phyloP scores from a whole-genome alignment of 257 asterid species.

The Primulina eburnea region DNA sequence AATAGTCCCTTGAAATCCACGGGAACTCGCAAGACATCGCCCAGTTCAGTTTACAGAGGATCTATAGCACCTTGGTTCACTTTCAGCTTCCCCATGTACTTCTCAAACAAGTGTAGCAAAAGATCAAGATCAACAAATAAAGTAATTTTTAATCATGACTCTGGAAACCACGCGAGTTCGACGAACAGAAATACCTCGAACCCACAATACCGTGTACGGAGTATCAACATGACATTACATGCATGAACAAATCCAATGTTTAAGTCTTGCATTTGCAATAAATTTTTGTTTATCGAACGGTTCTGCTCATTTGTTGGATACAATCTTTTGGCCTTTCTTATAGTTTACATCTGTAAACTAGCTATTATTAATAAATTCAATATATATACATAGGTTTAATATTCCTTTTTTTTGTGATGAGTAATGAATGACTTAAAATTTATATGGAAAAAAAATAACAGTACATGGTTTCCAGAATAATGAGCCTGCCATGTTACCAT shows the following conservation, averaged over 20 bases:
- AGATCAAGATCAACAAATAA: not conserved
- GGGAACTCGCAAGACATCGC: not conserved
- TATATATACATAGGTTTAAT: too few species aligned
- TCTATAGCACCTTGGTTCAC: not conserved
- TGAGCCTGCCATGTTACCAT: too few species aligned
- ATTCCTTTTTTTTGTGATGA: too few species aligned
- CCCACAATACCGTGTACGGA: too few species aligned
- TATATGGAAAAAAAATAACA: not conserved
- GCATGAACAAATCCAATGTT: not conserved
- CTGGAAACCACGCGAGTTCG: not conserved
- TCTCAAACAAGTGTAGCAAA: not conserved
- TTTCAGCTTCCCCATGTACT: not conserved
- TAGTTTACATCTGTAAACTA: not conserved
- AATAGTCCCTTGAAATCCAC: not conserved
- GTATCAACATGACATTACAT: not conserved
- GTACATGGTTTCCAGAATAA: too few species aligned
- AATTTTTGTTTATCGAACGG: not conserved
- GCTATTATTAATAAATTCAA: too few species aligned
- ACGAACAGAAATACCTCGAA: not conserved
- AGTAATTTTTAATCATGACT: not conserved
- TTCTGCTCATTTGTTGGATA: not conserved
- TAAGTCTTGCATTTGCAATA: not conserved
- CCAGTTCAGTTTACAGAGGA: not conserved
- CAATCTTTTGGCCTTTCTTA: not conserved
- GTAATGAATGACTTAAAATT: too few species aligned